Evolutionary conservation across 805 yeast genomes (phyloP).

Genomic region (Brettanomyces custersianus): DNA sequence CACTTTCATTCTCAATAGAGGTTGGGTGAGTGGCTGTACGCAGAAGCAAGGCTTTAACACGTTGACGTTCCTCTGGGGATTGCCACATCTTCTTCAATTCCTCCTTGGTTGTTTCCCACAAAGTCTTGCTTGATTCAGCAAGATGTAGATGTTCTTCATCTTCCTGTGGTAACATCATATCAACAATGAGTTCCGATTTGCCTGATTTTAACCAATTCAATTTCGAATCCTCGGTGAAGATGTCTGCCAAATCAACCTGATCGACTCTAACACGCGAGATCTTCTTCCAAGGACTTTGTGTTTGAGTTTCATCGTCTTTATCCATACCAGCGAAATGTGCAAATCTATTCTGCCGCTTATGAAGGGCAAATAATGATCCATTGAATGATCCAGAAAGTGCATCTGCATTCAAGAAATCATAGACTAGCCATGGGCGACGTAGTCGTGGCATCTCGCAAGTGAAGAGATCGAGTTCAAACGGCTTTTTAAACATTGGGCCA

Average conservation of each 20-base stretch:
- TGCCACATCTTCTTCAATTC: not conserved
- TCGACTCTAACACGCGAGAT: conserved; percentile 37
- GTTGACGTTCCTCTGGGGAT: not conserved
- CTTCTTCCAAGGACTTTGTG: conserved; percentile 35
- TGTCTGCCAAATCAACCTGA: conserved; percentile 25
- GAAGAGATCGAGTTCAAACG: conserved; percentile 47
- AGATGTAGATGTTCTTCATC: conserved; percentile 11
- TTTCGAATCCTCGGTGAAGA: conserved; percentile 27
- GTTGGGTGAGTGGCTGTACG: not conserved
- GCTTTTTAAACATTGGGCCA: conserved; percentile 20
- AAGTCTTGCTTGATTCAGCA: not conserved
- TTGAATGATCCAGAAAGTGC: conserved; percentile 68
- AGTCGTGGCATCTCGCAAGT: conserved; percentile 57
- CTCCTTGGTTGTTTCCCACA: conserved; percentile 1
- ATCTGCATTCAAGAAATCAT: conserved; percentile 62
- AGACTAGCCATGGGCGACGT: conserved; percentile 46
- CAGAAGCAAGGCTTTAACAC: not conserved
- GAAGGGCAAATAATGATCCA: conserved; percentile 68
- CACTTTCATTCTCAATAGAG: not conserved
- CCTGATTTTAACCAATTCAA: conserved; percentile 71
- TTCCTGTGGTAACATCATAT: conserved; percentile 58
- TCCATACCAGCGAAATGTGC: conserved; percentile 32
- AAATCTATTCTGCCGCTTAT: conserved; percentile 56
- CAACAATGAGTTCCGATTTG: conserved; percentile 60
- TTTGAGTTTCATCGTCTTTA: conserved; percentile 8